Conservation (phyloP, 768 basidiomycete genomes). For the Cantharellus cinnabarinus region DNA sequence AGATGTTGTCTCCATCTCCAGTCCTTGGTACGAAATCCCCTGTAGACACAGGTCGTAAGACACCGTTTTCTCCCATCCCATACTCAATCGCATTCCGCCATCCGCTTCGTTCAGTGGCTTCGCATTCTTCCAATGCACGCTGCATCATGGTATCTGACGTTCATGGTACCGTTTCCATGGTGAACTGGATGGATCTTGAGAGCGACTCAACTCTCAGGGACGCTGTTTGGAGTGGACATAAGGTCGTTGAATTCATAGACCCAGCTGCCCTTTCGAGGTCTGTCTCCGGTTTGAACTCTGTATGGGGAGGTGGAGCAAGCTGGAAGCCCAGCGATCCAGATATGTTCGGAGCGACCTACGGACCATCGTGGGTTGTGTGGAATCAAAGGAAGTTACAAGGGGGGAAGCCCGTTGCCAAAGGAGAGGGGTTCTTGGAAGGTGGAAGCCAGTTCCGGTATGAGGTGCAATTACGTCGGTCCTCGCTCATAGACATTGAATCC, state of each 20-base stretch:
- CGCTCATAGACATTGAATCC: background rate
- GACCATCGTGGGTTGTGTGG: slow-evolving; percentile 56
- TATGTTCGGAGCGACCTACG: slow-evolving; percentile 66
- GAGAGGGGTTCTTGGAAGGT: slow-evolving; percentile 44
- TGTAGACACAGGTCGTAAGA: slow-evolving; percentile 7
- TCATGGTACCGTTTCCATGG: slow-evolving; percentile 50
- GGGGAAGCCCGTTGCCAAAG: slow-evolving; percentile 47
- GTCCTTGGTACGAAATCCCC: background rate
- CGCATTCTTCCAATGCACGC: slow-evolving; percentile 48
- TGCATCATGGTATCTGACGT: slow-evolving; percentile 57
- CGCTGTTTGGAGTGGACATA: slow-evolving; percentile 37
- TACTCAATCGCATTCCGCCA: slow-evolving; percentile 32
- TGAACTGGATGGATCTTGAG: slow-evolving; percentile 61
- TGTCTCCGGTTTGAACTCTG: slow-evolving; percentile 24
- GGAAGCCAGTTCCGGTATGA: slow-evolving; percentile 44
- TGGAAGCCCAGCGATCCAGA: slow-evolving; percentile 55
- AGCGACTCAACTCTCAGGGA: slow-evolving; percentile 22
- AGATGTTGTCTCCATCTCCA: background rate
- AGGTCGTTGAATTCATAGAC: slow-evolving; percentile 51
- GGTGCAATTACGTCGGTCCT: background rate
- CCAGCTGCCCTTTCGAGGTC: slow-evolving; percentile 39
- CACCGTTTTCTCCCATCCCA: slow-evolving; percentile 42
- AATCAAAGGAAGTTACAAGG: slow-evolving; percentile 51
- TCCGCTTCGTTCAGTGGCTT: slow-evolving; percentile 44
- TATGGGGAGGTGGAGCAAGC: slow-evolving; percentile 38